Conservation (phyloP, 805 yeast genomes). For the Wickerhamiella siamensis region DNA sequence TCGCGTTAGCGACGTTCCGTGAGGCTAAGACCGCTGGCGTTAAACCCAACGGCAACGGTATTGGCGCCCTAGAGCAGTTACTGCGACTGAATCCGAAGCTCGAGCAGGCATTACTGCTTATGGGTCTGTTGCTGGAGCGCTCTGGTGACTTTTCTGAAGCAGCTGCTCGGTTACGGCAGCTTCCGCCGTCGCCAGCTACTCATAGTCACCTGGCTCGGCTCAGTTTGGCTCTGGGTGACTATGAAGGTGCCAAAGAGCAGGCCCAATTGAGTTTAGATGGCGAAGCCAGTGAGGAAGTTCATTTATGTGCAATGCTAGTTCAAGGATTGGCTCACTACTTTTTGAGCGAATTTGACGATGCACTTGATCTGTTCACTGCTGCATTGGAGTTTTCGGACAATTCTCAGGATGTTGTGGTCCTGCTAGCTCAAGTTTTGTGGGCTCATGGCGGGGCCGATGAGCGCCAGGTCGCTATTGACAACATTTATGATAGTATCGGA, state of each 20-base stretch:
- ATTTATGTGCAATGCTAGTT: slow-evolving; percentile 45
- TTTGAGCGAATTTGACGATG: slow-evolving; percentile 42
- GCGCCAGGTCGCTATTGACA: slow-evolving; percentile 72
- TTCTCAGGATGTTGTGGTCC: slow-evolving; percentile 50
- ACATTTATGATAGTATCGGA: slow-evolving; percentile 52
- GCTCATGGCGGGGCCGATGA: slow-evolving; percentile 65
- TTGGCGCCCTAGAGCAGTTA: slow-evolving; percentile 36
- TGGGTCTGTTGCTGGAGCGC: slow-evolving; percentile 41
- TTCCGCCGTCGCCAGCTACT: not conserved
- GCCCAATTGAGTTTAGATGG: slow-evolving; percentile 42
- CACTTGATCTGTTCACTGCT: slow-evolving; percentile 51
- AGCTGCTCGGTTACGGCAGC: slow-evolving; percentile 16
- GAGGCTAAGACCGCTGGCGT: slow-evolving; percentile 16
- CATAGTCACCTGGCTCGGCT: slow-evolving; percentile 50
- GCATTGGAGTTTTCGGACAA: slow-evolving; percentile 45
- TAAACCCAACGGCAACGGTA: slow-evolving; percentile 15
- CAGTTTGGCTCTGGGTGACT: slow-evolving; percentile 44
- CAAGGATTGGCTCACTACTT: slow-evolving; percentile 64
- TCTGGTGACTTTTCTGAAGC: slow-evolving; percentile 49
- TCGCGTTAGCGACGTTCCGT: slow-evolving; percentile 44
- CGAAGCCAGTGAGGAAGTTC: slow-evolving; percentile 19
- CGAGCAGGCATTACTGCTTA: slow-evolving; percentile 18
- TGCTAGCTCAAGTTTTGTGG: slow-evolving; percentile 67
- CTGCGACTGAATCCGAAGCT: slow-evolving; percentile 30
- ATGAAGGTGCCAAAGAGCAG: slow-evolving; percentile 42